phyloP scores from a whole-genome alignment of 1,284 basidiomycete genomes.

The Cutaneotrichosporon sp. region DNA sequence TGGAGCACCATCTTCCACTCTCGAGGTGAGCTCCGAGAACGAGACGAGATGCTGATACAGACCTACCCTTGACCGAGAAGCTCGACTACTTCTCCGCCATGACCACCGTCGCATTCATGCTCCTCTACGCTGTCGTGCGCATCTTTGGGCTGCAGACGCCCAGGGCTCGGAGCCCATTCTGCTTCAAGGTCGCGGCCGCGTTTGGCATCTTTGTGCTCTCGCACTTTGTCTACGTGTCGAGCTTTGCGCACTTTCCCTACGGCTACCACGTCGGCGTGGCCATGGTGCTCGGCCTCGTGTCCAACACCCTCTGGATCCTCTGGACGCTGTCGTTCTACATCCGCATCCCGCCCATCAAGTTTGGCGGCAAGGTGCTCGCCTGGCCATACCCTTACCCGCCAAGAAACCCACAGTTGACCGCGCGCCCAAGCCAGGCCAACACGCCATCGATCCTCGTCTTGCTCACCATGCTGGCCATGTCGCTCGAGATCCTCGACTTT shows the following conservation, averaged over 20 bases:
- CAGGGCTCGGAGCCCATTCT: slow-evolving; percentile 24
- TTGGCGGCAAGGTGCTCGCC: slow-evolving; percentile 4
- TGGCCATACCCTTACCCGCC: slow-evolving; percentile 38
- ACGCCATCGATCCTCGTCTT: slow-evolving; percentile 62
- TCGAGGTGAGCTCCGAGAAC: slow-evolving; percentile 62
- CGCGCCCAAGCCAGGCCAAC: slow-evolving; percentile 54
- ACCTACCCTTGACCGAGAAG: slow-evolving; percentile 74
- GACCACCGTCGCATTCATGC: slow-evolving; percentile 70
- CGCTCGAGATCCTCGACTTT: slow-evolving; percentile 91
- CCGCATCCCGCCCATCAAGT: slow-evolving; percentile 32
- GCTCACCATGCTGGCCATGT: slow-evolving; percentile 73
- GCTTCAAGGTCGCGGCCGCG: slow-evolving; percentile 31
- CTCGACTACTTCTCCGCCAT: slow-evolving; percentile 96
- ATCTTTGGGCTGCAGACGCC: slow-evolving; percentile 64
- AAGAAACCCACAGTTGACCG: slow-evolving; percentile 32
- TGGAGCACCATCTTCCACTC: slow-evolving; percentile 93
- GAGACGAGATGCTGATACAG: slow-evolving; percentile 14
- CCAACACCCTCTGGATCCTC: slow-evolving; percentile 78
- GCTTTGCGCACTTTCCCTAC: slow-evolving; percentile 79
- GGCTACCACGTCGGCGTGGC: slow-evolving; percentile 92
- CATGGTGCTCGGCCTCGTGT: slow-evolving; percentile 66
- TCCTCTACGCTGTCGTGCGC: slow-evolving; percentile 75
- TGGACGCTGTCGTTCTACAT: slow-evolving; percentile 64
- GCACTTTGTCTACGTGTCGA: slow-evolving; percentile 59
- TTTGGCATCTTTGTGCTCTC: slow-evolving; percentile 37